Evolutionary conservation across 768 basidiomycete genomes (phyloP), one percentile per base, ranked within the genome.

Genomic region (Ephemerocybe angulata): DNA sequence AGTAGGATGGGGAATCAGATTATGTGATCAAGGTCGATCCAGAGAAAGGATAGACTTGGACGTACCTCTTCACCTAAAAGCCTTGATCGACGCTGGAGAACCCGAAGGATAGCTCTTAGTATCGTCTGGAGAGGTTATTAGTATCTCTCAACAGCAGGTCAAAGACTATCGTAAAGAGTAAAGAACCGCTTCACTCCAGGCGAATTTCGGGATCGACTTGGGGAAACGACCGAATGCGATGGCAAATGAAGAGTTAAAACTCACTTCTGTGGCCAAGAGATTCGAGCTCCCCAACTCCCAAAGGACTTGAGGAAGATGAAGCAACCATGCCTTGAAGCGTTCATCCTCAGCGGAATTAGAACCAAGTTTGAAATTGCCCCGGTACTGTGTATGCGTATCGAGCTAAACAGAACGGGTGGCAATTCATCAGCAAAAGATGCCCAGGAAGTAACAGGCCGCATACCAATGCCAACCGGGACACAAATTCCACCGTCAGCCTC

Each of bases 241-340:
- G 38, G 5, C 38, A 8, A 8, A 6, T 8, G 38, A n/a, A 19
- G 38, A 17, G 5, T 19, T n/a, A 19, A 41, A 10, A 40, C 75
- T 59, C 49, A 89, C 92, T 79, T 90, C 84, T 0, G 86, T 85
- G 3, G 79, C 71, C 1, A 67, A 60, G 17, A 79, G 65, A 64
- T 90, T 81, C 51, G 69, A 79, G 10, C 68, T 69, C 3, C 87
- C 87, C 10, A 88, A 68, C 67, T 98, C 94, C 95, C 95, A 98
- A 3, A 98, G 73, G 5, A 79, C 77, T 68, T 83, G 87, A 0
- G 94, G 92, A 41, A 97, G 77, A 59, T 88, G 83, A 25, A 78
- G 67, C 17, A 93, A 59, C 93, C 94, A 97, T 21, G 78, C 78
- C 49, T 76, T 70, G 35, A 87, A 68, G 50, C 69, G 74, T 29